phyloP scores from a whole-genome alignment of 371 early-diverging fungal genomes.

The Circinella umbellata region DNA sequence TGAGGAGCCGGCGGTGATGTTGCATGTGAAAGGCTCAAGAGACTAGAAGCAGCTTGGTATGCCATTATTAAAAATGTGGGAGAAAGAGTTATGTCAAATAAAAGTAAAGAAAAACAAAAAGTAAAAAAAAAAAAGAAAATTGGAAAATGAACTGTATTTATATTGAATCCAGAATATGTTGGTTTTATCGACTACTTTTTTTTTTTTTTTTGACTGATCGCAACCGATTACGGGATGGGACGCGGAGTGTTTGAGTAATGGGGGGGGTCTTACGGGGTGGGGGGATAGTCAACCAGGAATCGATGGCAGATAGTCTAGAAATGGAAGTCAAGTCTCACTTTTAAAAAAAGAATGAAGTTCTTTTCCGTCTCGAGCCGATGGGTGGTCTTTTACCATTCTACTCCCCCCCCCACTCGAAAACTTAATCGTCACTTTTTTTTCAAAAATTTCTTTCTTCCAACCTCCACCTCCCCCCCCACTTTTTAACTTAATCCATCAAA shows the following conservation, averaged over 20 bases:
- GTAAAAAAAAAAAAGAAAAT: constrained; percentile 7
- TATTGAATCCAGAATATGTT: not conserved
- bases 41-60: constrained; percentile 24
- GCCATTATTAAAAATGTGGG: constrained; percentile 8
- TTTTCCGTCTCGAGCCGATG: not conserved
- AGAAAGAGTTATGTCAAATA: not conserved
- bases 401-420: not conserved
- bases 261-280: constrained; percentile 4
- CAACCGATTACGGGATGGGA: constrained; percentile 7
- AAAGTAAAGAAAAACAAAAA: not conserved
- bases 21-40: constrained; percentile 20
- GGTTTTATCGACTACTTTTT: no score
- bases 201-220: not conserved
- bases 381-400: no score
- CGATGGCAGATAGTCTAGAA: constrained; percentile 3
- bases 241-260: constrained; percentile 10
- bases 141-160: constrained; percentile 5
- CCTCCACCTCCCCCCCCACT: not conserved
- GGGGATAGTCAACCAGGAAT: not conserved
- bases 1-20: constrained; percentile 1
- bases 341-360: not conserved
- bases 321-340: not conserved
- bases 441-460: not conserved
- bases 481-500: not conserved
- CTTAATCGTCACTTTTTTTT: no score